A percentile compares a stretch with the other conserved stretches of the same genome.
Conservation (phyloP, 441 rosid genomes). For the Mallotus japonicus region DNA sequence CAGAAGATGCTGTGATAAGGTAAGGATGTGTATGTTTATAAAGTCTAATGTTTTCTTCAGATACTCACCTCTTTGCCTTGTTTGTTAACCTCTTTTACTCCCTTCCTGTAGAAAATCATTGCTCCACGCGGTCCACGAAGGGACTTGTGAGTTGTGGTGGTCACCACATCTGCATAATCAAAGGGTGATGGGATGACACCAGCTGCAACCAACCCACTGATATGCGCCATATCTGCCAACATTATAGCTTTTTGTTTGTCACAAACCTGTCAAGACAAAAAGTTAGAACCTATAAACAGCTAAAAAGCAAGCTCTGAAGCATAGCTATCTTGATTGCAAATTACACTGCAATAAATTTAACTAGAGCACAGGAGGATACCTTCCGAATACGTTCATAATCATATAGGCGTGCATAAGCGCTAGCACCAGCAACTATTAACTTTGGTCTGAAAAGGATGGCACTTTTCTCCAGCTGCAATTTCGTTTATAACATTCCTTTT, state of each 20-base stretch:
- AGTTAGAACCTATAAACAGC: slow-evolving; percentile 4
- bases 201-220: slow-evolving; percentile 96
- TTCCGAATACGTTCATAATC: slow-evolving; percentile 87
- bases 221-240: slow-evolving; percentile 97
- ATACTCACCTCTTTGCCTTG: slow-evolving; percentile 78
- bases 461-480: slow-evolving; percentile 78
- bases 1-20: slow-evolving; percentile 1
- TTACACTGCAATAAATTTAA: slow-evolving; percentile 4
- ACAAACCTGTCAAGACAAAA: slow-evolving; percentile 57
- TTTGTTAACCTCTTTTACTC: slow-evolving; percentile 77
- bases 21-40: background rate
- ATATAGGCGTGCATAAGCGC: slow-evolving; percentile 94
- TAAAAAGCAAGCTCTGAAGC: slow-evolving; percentile 8
- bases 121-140: slow-evolving; percentile 99
- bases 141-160: slow-evolving; percentile 97
- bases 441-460: slow-evolving; percentile 90
- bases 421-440: slow-evolving; percentile 94
- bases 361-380: slow-evolving; percentile 39
- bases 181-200: slow-evolving; percentile 98
- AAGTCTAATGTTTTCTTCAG: background rate
- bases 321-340: slow-evolving; percentile 3
- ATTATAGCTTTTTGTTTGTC: slow-evolving; percentile 87
- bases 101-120: slow-evolving; percentile 96
- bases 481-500: slow-evolving; percentile 4
- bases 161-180: slow-evolving; percentile 93